These are phyloP conservation scores for Trypanosoma brucei DNA, from an alignment of 208 protist species.

Conservation along the genomic window DNA sequence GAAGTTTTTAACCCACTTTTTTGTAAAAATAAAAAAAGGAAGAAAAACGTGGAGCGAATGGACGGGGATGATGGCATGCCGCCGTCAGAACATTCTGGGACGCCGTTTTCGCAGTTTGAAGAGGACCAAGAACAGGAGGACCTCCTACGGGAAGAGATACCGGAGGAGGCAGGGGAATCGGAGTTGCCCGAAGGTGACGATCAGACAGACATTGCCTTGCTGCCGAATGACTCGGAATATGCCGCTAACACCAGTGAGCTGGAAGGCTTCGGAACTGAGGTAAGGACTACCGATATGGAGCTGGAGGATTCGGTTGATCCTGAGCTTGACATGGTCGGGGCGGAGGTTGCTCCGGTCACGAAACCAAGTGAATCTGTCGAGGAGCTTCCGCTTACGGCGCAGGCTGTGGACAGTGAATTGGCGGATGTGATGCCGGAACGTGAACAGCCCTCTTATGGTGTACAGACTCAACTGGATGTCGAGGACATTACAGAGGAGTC, in stretches of 20 bases:
- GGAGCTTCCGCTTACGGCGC: constrained; percentile 3
- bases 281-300: background rate
- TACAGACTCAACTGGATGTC: constrained; percentile 11
- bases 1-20: background rate
- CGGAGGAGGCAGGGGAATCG: constrained; percentile 3
- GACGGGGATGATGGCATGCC: constrained; percentile 4
- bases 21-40: background rate
- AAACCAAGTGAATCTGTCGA: constrained; percentile 7
- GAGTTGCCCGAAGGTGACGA: background rate
- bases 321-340: constrained; percentile 18
- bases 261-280: no score
- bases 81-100: constrained; percentile 2
- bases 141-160: background rate
- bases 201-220: background rate
- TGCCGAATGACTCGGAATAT: background rate
- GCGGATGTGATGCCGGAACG: constrained; percentile 4
- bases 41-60: background rate
- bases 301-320: background rate
- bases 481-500: background rate
- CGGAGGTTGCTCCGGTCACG: constrained; percentile 17
- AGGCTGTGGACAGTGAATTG: background rate
- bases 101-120: background rate
- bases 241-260: no score
- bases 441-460: constrained; percentile 15
- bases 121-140: background rate